phyloP scores from a whole-genome alignment of 495 filamentous ascomycete genomes.

The Aspergillus steynii region DNA sequence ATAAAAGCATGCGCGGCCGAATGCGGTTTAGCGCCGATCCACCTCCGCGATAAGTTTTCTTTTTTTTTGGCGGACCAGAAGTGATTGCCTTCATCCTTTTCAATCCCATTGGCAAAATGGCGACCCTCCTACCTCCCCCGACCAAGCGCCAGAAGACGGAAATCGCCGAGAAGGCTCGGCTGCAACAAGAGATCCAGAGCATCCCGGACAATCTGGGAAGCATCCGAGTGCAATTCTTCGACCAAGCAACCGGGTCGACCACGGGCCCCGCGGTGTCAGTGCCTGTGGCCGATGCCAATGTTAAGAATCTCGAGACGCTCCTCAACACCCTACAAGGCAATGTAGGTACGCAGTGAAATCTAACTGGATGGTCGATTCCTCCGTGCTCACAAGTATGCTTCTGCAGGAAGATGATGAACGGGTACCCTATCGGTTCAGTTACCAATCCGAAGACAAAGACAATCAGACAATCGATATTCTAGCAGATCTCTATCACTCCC shows the following conservation, averaged over 20 bases:
- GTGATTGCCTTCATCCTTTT: not conserved
- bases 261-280: constrained; percentile 74
- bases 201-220: constrained; percentile 73
- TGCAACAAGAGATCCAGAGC: constrained; percentile 74
- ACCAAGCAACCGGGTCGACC: constrained; percentile 71
- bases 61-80: constrained; percentile 10
- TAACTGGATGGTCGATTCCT: not conserved
- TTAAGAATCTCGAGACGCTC: constrained; percentile 88
- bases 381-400: constrained; percentile 4
- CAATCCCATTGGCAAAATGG: constrained; percentile 55
- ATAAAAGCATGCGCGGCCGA: constrained; percentile 18
- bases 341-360: constrained; percentile 50
- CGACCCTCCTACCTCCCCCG: constrained; percentile 85
- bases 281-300: constrained; percentile 79
- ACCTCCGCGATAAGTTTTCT: constrained; percentile 25
- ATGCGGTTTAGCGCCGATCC: constrained; percentile 25
- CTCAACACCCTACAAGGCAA: constrained; percentile 84
- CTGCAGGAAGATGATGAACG: constrained; percentile 70
- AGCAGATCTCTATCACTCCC: constrained; percentile 72
- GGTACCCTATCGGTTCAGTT: constrained; percentile 85
- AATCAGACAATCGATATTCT: constrained; percentile 58
- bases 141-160: constrained; percentile 86
- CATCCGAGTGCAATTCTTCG: constrained; percentile 83
- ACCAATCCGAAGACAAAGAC: constrained; percentile 53
- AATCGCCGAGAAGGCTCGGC: constrained; percentile 65